Evolutionary conservation across 1,139 yeast genomes (phyloP), one percentile per base, ranked within the genome.

Genomic region (Hyphopichia pseudoburtonii): DNA sequence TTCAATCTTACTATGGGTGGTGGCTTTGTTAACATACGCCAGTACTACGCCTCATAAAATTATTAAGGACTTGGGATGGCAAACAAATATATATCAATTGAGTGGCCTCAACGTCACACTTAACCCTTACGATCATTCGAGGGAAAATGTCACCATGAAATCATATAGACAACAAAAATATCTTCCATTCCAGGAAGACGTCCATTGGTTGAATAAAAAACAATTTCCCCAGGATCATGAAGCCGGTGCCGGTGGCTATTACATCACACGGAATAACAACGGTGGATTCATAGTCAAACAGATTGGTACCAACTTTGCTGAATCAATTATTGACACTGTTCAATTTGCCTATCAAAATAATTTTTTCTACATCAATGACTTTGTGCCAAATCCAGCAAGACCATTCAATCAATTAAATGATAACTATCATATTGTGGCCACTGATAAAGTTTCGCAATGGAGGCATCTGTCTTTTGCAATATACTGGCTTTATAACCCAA

Each of bases 381-480:
- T 70, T 10, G 43, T 47, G 5, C 48, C 69, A 16, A 70, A 71
- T 37, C 76, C 77, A 1, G 53, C 51, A 1, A 37, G 38, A 12
- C 54, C 72, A 2, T 47, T 60, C 4, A 64, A 66, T 36, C 56
- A 58, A 17, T 30, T 38, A 3, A 34, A 41, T 3, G 46, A 48
- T 18, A 52, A 53, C 12, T 44, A 47, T 35, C 76, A 70, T 43
- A 48, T 80, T 14, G 56, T 68, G 9, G 51, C 50, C 2, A 56
- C 73, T 2, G 70, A 70, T 40, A 42, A 32, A 19, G 38, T 56
- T 3, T 32, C 35, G 2, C 73, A 68, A 44, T 63, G 76, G 75
- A 56, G 77, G 42, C 71, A 68, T 37, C 70, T 68, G 56, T 46
- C 59, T 12, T 62, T 62, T 42, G 69, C 73, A 0, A 38, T 68